Evolutionary conservation across 2,329 filamentous ascomycete genomes (phyloP), one percentile per base, ranked within the genome.

Genomic region (Metarhizium humberi): DNA sequence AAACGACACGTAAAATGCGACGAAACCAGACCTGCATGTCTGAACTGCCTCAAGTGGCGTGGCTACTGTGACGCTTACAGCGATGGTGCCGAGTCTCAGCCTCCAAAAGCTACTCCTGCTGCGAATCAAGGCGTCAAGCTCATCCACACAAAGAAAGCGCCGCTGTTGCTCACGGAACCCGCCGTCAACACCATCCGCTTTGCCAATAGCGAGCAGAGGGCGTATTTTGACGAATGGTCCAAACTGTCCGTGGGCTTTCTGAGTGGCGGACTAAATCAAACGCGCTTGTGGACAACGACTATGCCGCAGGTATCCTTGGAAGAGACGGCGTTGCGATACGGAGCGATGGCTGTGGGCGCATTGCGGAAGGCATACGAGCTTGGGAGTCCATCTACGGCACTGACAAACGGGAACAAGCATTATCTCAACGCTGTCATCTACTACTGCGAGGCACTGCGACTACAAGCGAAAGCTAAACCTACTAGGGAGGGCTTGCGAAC

Each of bases 1-100:
- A 73, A 72, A 53, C 71, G 72, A 20, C 72, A 74, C 58, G 68
- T 74, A 42, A 74, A 74, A 60, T 74, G 72, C 55, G 72, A 74
- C 51, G 72, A 74, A 59, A 69, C 70, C 29, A 69, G 69, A 42
- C 72, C 72, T 18, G 66, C 69, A 5, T 74, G 72, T 56, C 64
- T 70, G 38, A 74, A 73, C 50, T 74, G 72, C 55, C 62, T 73
- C 55, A 73, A 71, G 60, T 74, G 71, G 67, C 63, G 66, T 51
- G 71, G 71, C n/a, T 67, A 70, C 53, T 73, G 72, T 50, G 67
- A 71, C 32, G 64, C 68, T 11, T 74, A 72, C 48, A 53, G 56
- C 7, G 66, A 66, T 34, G 50, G 52, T 2, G 13, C 49, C 16
- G 42, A 50, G 10, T 50, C 59, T 34, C 57, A 53, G 29, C 53